These are phyloP conservation scores for Cryptosporidium sp. DNA, from an alignment of 169 alveolate genomes.

Conservation along the genomic window DNA sequence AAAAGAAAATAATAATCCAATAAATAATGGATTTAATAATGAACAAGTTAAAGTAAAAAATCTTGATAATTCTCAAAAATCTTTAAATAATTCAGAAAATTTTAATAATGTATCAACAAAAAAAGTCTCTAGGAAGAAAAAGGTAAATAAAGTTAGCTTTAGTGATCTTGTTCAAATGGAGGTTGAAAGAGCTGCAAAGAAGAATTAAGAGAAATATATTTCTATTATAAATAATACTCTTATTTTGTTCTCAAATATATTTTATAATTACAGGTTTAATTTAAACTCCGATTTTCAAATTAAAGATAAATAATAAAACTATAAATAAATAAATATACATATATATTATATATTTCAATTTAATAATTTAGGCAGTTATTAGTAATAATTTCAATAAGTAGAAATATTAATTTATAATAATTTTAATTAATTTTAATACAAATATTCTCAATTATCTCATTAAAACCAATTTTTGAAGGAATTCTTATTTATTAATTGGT, in stretches of 20 bases:
- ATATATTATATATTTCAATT: too few species aligned
- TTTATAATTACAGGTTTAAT: background rate
- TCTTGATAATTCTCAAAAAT: background rate
- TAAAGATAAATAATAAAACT: too few species aligned
- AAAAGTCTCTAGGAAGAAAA: slow-evolving; percentile 3
- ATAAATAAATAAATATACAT: too few species aligned
- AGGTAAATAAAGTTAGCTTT: slow-evolving; percentile 62
- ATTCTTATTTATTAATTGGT: too few species aligned
- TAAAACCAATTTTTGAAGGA: too few species aligned
- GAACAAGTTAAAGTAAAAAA: background rate
- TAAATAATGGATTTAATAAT: background rate
- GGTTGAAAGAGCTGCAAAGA: slow-evolving; percentile 26
- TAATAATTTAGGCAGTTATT: too few species aligned
- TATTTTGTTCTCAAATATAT: background rate
- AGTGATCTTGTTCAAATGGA: slow-evolving; percentile 69
- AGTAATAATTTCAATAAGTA: too few species aligned
- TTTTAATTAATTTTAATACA: too few species aligned
- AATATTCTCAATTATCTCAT: too few species aligned
- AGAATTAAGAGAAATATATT: background rate
- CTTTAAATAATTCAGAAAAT: background rate
- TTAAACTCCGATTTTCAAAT: too few species aligned
- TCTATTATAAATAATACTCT: background rate
- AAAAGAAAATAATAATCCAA: background rate
- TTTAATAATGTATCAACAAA: background rate
- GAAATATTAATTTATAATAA: too few species aligned